Base-by-base conservation (phyloP, 805 yeast genomes). In the Yamadazyma insecticola region DNA sequence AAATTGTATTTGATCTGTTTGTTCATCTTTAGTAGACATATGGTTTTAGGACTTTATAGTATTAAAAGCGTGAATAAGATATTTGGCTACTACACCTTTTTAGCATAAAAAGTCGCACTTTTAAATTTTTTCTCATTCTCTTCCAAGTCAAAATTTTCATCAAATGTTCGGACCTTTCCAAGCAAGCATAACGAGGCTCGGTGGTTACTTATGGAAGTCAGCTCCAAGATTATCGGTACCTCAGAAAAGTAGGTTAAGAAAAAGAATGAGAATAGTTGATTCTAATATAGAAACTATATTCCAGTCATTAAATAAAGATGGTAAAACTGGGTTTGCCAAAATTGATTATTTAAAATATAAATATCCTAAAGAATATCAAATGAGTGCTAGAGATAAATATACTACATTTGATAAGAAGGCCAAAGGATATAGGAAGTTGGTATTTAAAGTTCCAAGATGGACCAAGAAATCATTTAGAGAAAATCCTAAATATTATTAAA, bases 361-460 rank as follows among this genome's bases (percentile, higher is more conserved):
- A 7, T 71, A 82, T 50, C 96, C 97, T 23, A 81, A 76, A 48
- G 96, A 88, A 50, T 44, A 56, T 20, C 87, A 88, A 39, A 89
- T 90, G 97, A 50, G 59, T 1, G 69, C 95, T 6, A 67, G 60
- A 41, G 95, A 92, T 61, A 90, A 90, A 59, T 92, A 92, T 61
- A 79, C 95, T 27, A 81, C 87, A 2, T 90, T 84, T 63, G 78
- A 76, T 60, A 81, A 74, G 57, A 77, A 77, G 47, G 72, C 79
- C 10, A 76, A 71, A 48, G 80, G 79, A 13, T 92, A 90, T 61
- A 77, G 97, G 65, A 90, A 88, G 63, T 79, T 89, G 42, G 77
- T 85, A 16, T 97, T 90, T 51, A 65, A 78, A 56, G 83, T 81
- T 25, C 96, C 96, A 13, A 85, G 88, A 53, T 88, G 96, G 95